Evolutionary conservation across 164 flowering plant genomes (phyloP), one percentile per base, ranked within the genome.

Genomic region (Euptelea pleiosperma): DNA sequence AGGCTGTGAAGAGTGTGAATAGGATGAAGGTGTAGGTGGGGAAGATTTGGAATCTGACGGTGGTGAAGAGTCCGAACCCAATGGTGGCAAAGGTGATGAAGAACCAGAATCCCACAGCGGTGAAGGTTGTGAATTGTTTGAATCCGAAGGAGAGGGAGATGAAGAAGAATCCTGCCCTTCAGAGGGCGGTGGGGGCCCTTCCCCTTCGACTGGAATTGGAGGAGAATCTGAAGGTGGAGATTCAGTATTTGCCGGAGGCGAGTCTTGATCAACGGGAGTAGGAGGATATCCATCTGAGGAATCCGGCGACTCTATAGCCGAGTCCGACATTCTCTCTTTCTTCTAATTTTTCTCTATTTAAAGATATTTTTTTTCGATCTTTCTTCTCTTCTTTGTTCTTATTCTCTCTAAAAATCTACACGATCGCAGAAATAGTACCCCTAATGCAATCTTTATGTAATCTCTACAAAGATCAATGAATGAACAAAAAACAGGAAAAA

Each of bases 231-330:
- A n/a, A 15, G 57, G 64, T 52, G 55, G 37, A 15, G 55, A 14
- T 35, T 25, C 28, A 21, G 57, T 4, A 19, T 25, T 8, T 4
- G n/a, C 7, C 3, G 59, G 53, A 2, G 51, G 40, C 5, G 59
- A 26, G 1, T 14, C 2, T 8, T 22, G 31, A 26, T 12, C 18
- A 2, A 29, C n/a, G 1, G 59, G 58, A n/a, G 10, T 2, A 25
- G 61, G 29, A 6, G 65, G 37, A 10, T 56, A 8, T 14, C 8
- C 45, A 12, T 1, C 2, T 50, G 51, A 52, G 25, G 62, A 41
- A 44, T 45, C 58, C 37, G 61, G 55, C 55, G 70, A 8, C 12
- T 33, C 60, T 55, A n/a, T n/a, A 26, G 60, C 41, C 55, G 64
- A 41, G 30, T 63, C 33, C 39, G 67, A 51, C 72, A 67, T 67